phyloP scores from a whole-genome alignment of 2,329 filamentous ascomycete species.

The Cladosporium colombiae region DNA sequence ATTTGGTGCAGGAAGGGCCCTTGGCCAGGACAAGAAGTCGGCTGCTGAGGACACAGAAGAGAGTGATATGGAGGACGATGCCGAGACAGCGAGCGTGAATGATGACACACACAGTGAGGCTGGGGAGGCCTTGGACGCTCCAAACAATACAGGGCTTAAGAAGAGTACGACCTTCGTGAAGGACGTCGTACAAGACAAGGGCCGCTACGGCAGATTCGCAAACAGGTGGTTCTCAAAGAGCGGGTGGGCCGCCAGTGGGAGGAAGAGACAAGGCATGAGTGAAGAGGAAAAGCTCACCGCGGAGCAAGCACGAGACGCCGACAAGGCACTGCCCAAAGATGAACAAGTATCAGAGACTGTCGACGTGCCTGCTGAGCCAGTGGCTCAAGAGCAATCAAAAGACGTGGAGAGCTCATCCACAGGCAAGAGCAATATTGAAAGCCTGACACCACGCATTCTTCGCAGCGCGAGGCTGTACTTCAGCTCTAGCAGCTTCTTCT shows the following conservation, averaged over 20 bases:
- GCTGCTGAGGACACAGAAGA: constrained; percentile 36
- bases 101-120: constrained; percentile 27
- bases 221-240: constrained; percentile 87
- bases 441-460: constrained; percentile 78
- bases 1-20: constrained; percentile 56
- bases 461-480: constrained; percentile 83
- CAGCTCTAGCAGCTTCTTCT: constrained; percentile 82
- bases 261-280: constrained; percentile 69
- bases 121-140: constrained; percentile 35
- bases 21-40: constrained; percentile 29
- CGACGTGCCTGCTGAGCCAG: constrained; percentile 2
- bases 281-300: constrained; percentile 28
- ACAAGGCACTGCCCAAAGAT: constrained; percentile 14
- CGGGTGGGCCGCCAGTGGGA: constrained; percentile 74
- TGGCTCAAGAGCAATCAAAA: constrained; percentile 11
- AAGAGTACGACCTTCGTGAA: constrained; percentile 71
- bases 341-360: constrained; percentile 8
- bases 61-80: constrained; percentile 32
- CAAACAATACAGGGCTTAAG: constrained; percentile 36
- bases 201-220: constrained; percentile 85
- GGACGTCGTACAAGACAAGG: constrained; percentile 81
- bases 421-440: constrained; percentile 30
- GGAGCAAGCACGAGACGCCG: constrained; percentile 9
- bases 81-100: constrained; percentile 13
- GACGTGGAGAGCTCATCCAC: neutral